Conservation (phyloP, 1,284 basidiomycete species). For the Microbotryum lychnidis-dioicae region DNA sequence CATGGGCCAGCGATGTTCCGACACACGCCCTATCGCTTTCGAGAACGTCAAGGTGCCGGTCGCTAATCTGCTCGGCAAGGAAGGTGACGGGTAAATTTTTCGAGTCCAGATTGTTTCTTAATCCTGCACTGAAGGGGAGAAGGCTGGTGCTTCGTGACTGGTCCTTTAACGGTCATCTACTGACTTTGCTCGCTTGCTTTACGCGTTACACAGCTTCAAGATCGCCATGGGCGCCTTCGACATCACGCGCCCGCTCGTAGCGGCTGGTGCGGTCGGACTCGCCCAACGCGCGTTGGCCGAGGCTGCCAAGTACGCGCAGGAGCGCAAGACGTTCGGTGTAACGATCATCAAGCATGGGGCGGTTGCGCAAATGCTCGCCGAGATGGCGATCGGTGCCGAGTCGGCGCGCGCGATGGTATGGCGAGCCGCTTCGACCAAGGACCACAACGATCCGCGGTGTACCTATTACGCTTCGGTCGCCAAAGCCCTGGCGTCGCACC, state of each 20-base stretch:
- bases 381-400: slow-evolving; percentile 49
- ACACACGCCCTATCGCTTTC: slow-evolving; percentile 51
- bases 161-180: background rate
- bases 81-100: slow-evolving; percentile 42
- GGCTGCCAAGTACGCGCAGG: slow-evolving; percentile 49
- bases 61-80: slow-evolving; percentile 47
- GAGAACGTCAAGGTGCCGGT: slow-evolving; percentile 39
- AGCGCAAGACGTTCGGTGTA: slow-evolving; percentile 50
- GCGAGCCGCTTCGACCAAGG: slow-evolving; percentile 48
- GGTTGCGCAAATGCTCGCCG: slow-evolving; percentile 49
- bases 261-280: slow-evolving; percentile 49
- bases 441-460: slow-evolving; percentile 45
- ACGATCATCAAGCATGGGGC: slow-evolving; percentile 51
- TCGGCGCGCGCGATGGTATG: slow-evolving; percentile 46
- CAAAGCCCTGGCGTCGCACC: slow-evolving; percentile 45
- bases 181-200: background rate
- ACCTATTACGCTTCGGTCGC: slow-evolving; percentile 51
- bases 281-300: slow-evolving; percentile 49
- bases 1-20: slow-evolving; percentile 52
- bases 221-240: slow-evolving; percentile 50
- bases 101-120: slow-evolving; percentile 38
- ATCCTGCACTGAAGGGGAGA: too few species aligned
- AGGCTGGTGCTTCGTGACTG: background rate
- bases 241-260: slow-evolving; percentile 43
- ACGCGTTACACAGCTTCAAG: slow-evolving; percentile 2